Conservation (phyloP, 257 asterid species). For the Solanum pennellii region DNA sequence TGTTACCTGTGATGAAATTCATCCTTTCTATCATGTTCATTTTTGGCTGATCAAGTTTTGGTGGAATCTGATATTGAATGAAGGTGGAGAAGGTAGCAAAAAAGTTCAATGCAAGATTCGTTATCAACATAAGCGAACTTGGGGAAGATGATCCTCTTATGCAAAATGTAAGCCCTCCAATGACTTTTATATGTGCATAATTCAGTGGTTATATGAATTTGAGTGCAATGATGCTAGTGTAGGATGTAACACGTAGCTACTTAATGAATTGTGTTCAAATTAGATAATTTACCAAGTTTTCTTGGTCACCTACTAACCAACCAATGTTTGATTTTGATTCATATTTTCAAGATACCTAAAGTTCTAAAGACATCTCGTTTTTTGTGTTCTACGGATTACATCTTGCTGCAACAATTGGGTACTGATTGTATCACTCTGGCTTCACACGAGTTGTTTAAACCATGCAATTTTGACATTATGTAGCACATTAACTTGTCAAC, state of each 20-base stretch:
- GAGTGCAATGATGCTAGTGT: not conserved
- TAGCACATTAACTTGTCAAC: not conserved
- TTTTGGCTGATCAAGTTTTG: not conserved
- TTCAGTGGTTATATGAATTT: not conserved
- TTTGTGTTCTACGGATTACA: not conserved
- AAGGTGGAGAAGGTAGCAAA: constrained; percentile 47
- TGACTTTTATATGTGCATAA: not conserved
- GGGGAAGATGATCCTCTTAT: constrained; percentile 49
- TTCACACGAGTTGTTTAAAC: not conserved
- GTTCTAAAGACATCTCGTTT: not conserved
- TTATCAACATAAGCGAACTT: constrained; percentile 35
- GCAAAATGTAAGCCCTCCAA: constrained; percentile 36
- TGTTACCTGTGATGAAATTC: not conserved
- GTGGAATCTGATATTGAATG: constrained; percentile 5
- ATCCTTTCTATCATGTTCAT: not conserved
- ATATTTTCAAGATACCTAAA: not conserved
- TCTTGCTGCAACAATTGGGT: not conserved
- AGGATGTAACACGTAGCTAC: not conserved
- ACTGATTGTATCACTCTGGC: not conserved
- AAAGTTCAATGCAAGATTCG: constrained; percentile 29
- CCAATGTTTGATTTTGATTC: not conserved
- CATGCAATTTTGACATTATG: not conserved
- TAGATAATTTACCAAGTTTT: not conserved
- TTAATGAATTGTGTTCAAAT: not conserved
- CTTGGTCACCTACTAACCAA: not conserved